Evolutionary conservation across 306 rosid species (phyloP).

Genomic region (peach (Prunus persica)): DNA sequence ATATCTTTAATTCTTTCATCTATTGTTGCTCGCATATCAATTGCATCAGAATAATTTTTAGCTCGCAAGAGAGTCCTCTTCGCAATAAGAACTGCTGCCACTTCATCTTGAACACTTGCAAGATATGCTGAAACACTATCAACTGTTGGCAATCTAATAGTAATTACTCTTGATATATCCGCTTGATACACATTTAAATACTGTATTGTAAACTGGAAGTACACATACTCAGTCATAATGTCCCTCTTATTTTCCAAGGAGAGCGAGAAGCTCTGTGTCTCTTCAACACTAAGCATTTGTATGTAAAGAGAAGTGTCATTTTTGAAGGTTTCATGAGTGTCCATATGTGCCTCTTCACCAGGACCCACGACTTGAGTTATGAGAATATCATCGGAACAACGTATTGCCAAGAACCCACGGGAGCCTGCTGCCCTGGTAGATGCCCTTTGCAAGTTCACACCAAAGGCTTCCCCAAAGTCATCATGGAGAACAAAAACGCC

Average conservation of each 20-base stretch:
- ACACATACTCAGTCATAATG: slow-evolving; percentile 53
- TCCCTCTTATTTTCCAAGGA: slow-evolving; percentile 87
- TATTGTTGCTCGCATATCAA: slow-evolving; percentile 64
- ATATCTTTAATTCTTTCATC: slow-evolving; percentile 90
- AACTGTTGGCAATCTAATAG: slow-evolving; percentile 73
- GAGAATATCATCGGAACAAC: slow-evolving; percentile 75
- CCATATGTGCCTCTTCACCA: slow-evolving; percentile 88
- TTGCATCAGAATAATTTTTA: slow-evolving; percentile 56
- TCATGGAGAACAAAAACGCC: slow-evolving; percentile 96
- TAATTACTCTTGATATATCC: slow-evolving; percentile 77
- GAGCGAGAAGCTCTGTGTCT: slow-evolving; percentile 77
- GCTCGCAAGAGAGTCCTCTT: slow-evolving; percentile 79
- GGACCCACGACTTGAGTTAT: slow-evolving; percentile 91
- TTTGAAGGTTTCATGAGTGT: slow-evolving; percentile 74
- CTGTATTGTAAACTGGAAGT: slow-evolving; percentile 62
- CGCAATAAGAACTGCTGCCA: slow-evolving; percentile 80
- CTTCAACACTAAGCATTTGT: slow-evolving; percentile 89
- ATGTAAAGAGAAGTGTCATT: slow-evolving; percentile 71
- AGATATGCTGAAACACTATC: slow-evolving; percentile 78
- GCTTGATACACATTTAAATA: slow-evolving; percentile 65
- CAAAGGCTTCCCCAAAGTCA: slow-evolving; percentile 99
- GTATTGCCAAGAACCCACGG: slow-evolving; percentile 81
- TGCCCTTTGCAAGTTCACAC: slow-evolving; percentile 96
- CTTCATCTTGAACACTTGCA: slow-evolving; percentile 83
- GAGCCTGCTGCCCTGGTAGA: slow-evolving; percentile 90